These are phyloP conservation scores for Geotrichum citri-aurantii DNA, from an alignment of 1,139 yeast species.

Conservation along the genomic window DNA sequence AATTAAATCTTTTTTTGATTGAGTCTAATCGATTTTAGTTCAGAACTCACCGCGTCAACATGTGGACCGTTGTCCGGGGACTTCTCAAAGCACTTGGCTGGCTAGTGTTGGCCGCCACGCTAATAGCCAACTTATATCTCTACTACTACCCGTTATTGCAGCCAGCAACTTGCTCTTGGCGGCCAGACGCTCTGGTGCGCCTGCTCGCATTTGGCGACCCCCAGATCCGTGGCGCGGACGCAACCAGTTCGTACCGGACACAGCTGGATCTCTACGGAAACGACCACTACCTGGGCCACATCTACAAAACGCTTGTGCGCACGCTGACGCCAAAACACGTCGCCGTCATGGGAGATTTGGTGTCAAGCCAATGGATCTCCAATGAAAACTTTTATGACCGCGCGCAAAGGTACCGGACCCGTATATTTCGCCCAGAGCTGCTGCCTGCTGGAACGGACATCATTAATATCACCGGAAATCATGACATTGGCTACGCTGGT, in stretches of 20 bases:
- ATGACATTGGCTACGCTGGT: conserved; percentile 92
- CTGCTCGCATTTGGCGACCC: conserved; percentile 87
- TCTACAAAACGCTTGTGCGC: conserved; percentile 57
- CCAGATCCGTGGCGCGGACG: conserved; percentile 85
- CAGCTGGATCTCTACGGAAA: conserved; percentile 81
- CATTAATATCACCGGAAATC: conserved; percentile 87
- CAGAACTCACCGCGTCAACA: neutral
- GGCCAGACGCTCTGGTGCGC: conserved; percentile 23
- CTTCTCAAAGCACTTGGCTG: conserved; percentile 15
- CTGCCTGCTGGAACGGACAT: conserved; percentile 44
- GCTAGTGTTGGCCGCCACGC: conserved; percentile 38
- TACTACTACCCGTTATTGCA: conserved; percentile 56
- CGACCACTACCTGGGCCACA: conserved; percentile 81
- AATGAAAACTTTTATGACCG: conserved; percentile 81
- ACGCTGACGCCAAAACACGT: conserved; percentile 71
- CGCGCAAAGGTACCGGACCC: conserved; percentile 57
- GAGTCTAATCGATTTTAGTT: neutral
- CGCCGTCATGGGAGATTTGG: conserved; percentile 85
- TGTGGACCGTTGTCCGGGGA: neutral
- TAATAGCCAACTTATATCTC: conserved; percentile 51
- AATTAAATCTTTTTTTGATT: neutral
- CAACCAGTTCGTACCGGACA: conserved; percentile 63
- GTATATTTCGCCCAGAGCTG: conserved; percentile 27
- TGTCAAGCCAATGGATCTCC: conserved; percentile 93
- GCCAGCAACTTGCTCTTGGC: conserved; percentile 30